phyloP scores from a whole-genome alignment of 805 yeast species.

The Sugiyamaella mastotermitis region DNA sequence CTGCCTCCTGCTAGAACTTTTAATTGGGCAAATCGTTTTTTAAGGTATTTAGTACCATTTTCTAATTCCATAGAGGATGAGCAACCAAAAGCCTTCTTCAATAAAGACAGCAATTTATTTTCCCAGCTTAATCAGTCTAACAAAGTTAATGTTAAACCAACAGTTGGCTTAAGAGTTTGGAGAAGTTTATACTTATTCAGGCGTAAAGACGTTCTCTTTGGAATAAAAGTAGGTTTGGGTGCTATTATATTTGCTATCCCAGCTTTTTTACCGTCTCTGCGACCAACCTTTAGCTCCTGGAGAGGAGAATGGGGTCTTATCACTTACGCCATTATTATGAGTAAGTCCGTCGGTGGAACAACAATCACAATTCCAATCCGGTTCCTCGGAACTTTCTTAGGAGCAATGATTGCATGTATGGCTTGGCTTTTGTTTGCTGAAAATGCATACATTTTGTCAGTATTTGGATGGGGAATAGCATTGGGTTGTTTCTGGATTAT shows the following conservation, averaged over 20 bases:
- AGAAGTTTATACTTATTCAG: constrained; percentile 43
- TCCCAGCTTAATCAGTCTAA: neutral
- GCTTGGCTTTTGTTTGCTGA: constrained; percentile 58
- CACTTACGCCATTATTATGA: constrained; percentile 80
- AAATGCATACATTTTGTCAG: constrained; percentile 47
- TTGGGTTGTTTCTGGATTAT: constrained; percentile 47
- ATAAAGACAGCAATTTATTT: neutral
- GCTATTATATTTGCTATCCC: constrained; percentile 59
- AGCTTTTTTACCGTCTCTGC: constrained; percentile 57
- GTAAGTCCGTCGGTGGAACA: constrained; percentile 79
- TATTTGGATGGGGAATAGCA: constrained; percentile 38
- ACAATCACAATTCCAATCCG: constrained; percentile 51
- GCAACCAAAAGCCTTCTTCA: neutral
- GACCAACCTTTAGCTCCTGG: constrained; percentile 54
- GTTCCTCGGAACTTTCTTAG: constrained; percentile 67
- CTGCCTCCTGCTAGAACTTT: constrained; percentile 32
- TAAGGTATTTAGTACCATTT: no score
- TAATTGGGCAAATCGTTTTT: constrained; percentile 47
- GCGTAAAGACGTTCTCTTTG: constrained; percentile 68
- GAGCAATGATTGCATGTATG: constrained; percentile 55
- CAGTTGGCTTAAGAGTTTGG: constrained; percentile 30
- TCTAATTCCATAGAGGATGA: neutral
- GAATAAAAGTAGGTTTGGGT: constrained; percentile 73
- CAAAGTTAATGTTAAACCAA: neutral
- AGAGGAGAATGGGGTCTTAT: constrained; percentile 81